Evolutionary conservation across 495 filamentous ascomycete genomes (phyloP).

Genomic region (Podospora anserina): DNA sequence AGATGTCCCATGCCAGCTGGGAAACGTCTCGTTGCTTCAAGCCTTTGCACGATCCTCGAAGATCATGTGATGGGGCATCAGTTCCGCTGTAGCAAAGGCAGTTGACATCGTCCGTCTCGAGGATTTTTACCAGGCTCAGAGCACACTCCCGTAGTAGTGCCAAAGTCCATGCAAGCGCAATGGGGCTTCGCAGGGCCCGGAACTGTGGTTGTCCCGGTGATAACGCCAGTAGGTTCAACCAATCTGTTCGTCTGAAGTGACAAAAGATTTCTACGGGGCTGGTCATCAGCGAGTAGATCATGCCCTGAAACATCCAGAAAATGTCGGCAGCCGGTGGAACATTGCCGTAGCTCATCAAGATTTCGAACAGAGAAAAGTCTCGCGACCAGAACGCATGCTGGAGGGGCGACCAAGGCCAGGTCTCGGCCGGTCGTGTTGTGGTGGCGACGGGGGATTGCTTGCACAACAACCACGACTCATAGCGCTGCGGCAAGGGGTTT

Average conservation of each 20-base stretch:
- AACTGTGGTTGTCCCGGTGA: background rate
- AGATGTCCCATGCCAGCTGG: no score
- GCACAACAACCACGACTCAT: background rate
- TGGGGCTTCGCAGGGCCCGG: background rate
- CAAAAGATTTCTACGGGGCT: background rate
- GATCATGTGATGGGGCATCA: no score
- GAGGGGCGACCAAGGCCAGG: background rate
- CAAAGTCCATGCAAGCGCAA: background rate
- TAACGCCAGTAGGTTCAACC: background rate
- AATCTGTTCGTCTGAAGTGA: background rate
- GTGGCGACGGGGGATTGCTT: background rate
- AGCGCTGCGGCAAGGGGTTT: background rate
- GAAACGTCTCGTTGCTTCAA: no score
- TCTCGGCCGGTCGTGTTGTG: background rate
- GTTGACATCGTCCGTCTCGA: background rate
- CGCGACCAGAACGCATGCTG: background rate
- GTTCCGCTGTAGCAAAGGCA: no score
- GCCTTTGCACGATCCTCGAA: no score
- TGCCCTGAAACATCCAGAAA: background rate
- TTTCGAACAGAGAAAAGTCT: background rate
- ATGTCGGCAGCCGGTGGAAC: background rate
- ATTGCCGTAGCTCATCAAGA: background rate
- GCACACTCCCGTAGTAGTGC: background rate
- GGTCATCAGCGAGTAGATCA: background rate
- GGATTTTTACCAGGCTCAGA: background rate